Evolutionary conservation across 176 grass and related monocot genomes (phyloP).

Genomic region (Stipa capillata): DNA sequence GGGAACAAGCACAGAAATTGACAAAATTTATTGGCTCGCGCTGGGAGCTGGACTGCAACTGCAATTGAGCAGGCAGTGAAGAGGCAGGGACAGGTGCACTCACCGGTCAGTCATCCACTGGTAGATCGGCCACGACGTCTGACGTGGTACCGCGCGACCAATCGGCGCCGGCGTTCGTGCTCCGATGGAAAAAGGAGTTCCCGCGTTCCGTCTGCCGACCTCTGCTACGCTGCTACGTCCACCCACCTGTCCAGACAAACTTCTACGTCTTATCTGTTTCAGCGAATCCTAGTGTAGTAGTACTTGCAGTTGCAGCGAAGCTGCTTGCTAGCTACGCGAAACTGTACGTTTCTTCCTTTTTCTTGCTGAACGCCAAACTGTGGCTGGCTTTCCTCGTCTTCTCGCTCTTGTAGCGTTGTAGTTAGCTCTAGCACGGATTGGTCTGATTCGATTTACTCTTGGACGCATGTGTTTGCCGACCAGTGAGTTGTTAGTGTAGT

Average conservation of each 20-base stretch:
- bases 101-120: not conserved
- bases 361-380: not conserved
- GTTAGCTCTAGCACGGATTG: too few relatives aligned
- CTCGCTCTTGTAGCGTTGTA: too few relatives aligned
- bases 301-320: not conserved
- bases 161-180: not conserved
- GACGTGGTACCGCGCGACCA: not conserved
- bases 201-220: not conserved
- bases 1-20: not conserved
- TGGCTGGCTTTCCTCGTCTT: not conserved
- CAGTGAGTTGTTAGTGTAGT: too few relatives aligned
- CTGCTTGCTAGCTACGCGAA: not conserved
- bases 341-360: not conserved
- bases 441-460: too few relatives aligned
- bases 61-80: not conserved
- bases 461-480: too few relatives aligned
- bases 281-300: too few relatives aligned
- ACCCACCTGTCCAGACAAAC: too few relatives aligned
- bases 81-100: too few relatives aligned
- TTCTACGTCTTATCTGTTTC: too few relatives aligned
- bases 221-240: not conserved
- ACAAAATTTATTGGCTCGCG: not conserved
- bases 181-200: not conserved
- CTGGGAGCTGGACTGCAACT: not conserved
- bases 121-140: not conserved